Conservation (phyloP, 305 asterid genomes). For the Solanum hybrid region DNA sequence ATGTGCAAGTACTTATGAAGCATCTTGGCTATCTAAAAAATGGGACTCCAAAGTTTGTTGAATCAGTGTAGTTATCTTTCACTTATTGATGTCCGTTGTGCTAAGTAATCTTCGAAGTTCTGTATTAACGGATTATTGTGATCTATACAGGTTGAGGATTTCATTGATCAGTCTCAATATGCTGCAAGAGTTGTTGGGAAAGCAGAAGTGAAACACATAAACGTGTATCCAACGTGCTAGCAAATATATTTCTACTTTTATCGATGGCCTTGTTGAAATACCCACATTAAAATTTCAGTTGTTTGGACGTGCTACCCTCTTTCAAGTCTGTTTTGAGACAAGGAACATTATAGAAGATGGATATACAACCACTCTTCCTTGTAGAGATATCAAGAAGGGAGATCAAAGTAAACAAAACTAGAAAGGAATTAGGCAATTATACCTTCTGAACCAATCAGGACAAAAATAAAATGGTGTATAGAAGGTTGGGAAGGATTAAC, state of each 20-base stretch:
- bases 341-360: too few relatives aligned
- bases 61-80: conserved; percentile 48
- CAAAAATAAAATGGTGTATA: too few relatives aligned
- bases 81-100: not conserved
- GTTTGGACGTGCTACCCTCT: conserved; percentile 36
- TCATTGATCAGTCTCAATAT: conserved; percentile 30
- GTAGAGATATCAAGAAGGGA: too few relatives aligned
- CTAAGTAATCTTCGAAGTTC: too few relatives aligned
- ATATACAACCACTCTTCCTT: too few relatives aligned
- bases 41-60: conserved; percentile 68
- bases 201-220: conserved; percentile 48
- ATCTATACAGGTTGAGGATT: conserved; percentile 22
- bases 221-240: conserved; percentile 26
- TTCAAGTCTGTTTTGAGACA: too few relatives aligned
- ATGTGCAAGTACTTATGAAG: conserved; percentile 62
- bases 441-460: too few relatives aligned
- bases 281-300: conserved; percentile 33
- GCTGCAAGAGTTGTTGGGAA: conserved; percentile 80
- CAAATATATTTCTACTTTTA: too few relatives aligned
- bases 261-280: conserved; percentile 45
- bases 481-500: too few relatives aligned
- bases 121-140: not conserved
- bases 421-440: too few relatives aligned
- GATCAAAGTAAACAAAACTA: too few relatives aligned
- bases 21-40: conserved; percentile 67